Percentiles rank a stretch among this genome's conserved stretches.
These are phyloP conservation scores for Penicillium flavigenum DNA, from an alignment of 495 filamentous ascomycete species.

Conservation along the genomic window DNA sequence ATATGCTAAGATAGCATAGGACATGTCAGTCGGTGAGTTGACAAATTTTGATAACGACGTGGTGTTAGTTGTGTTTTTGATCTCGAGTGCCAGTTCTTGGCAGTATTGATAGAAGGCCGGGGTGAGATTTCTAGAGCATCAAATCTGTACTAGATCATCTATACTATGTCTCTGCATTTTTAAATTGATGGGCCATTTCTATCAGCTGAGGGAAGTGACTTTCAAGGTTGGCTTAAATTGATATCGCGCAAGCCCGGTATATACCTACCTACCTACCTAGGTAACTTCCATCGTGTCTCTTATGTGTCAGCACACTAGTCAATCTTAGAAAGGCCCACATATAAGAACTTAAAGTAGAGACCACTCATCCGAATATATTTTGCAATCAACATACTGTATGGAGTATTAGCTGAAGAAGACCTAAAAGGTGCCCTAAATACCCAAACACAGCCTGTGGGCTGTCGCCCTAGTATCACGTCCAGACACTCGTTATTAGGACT, in stretches of 20 bases:
- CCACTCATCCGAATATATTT: background rate
- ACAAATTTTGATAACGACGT: background rate
- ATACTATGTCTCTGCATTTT: background rate
- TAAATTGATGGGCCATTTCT: background rate
- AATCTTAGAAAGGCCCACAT: background rate
- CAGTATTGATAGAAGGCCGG: background rate
- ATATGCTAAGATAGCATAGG: background rate
- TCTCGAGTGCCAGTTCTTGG: slow-evolving; percentile 5
- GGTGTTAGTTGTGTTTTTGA: slow-evolving; percentile 9
- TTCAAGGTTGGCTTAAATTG: background rate
- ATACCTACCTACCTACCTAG: background rate
- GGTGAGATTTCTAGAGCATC: background rate
- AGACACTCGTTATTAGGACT: background rate
- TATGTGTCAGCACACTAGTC: background rate
- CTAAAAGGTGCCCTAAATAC: background rate
- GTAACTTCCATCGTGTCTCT: background rate
- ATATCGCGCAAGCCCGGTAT: background rate
- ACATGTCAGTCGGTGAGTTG: background rate
- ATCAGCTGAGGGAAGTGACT: background rate
- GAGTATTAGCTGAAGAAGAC: background rate
- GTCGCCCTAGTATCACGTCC: background rate
- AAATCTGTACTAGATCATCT: background rate
- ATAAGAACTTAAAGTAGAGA: background rate
- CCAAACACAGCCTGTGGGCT: background rate
- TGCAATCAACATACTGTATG: background rate